Base-by-base conservation (phyloP, 345 rosid genomes). In the Capsella bursapastoris region DNA sequence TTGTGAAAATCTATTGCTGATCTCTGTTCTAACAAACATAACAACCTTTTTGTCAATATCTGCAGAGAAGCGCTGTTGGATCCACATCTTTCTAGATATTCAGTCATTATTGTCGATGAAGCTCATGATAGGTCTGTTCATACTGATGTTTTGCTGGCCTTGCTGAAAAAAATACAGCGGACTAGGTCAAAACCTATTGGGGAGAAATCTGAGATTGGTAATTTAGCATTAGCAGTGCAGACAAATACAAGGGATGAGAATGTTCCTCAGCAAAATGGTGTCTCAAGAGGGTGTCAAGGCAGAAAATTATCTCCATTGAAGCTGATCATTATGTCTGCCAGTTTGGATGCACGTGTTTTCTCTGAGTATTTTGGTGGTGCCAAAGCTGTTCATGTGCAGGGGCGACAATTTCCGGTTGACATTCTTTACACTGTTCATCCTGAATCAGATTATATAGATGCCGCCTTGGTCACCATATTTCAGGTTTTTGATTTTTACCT, bases 41-140 rank as follows among this genome's bases (percentile, higher is more conserved):
- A 50, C 44, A 45, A 44, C 22, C 7, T 40, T 57, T 64, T 35
- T 18, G 34, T 49, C 3, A 11, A 68, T 37, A 0, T 50, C 72
- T 78, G 55, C 84, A 91, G 97, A 84, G 98, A 94, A 78, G 90
- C 96, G 29, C 70, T 94, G 69, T 51, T 91, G 84, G 98, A 94
- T 82, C 98, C 97, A 0, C 81, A 75, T 78, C 89, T 94, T 51
- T 88, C 95, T 43, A 86, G 86, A 78, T 94, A 94, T 71, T 88
- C 97, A 0, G 91, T 87, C 43, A 86, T 94, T 38, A 81, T 91
- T 70, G 86, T 91, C 29, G 98, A 94, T 82, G 97, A 91, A 85
- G 98, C 97, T 64, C 98, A 94, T 64, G 97, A 94, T 77, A 91
- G 98, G 84, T 88, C 93, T 73, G 88, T 94, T 65, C 92, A 88